phyloP scores from a whole-genome alignment of 2,329 filamentous ascomycete species.

The Truncatella angustata region DNA sequence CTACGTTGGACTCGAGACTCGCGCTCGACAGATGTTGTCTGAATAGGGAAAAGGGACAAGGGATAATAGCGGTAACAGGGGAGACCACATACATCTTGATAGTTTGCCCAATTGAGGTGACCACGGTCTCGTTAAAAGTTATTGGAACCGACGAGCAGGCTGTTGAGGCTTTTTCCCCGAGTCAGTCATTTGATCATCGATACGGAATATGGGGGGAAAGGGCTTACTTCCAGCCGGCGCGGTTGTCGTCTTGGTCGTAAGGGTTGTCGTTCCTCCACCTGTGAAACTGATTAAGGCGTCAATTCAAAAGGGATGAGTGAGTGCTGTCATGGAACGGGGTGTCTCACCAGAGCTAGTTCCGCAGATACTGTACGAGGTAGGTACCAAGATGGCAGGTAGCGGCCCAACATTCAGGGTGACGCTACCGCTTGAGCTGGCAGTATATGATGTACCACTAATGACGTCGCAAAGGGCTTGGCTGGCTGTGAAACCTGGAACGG shows the following conservation, averaged over 20 bases:
- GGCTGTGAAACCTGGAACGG: constrained; percentile 36
- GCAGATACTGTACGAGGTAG: neutral
- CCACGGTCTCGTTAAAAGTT: constrained; percentile 34
- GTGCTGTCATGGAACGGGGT: neutral
- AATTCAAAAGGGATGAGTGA: neutral
- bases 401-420: constrained; percentile 22
- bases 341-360: neutral
- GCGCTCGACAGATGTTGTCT: no score
- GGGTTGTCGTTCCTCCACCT: constrained; percentile 1
- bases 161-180: neutral
- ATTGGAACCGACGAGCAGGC: constrained; percentile 16
- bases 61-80: neutral
- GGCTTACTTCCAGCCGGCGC: constrained; percentile 4
- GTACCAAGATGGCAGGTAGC: neutral
- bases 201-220: neutral
- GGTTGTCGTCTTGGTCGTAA: constrained; percentile 5
- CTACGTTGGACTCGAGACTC: no score
- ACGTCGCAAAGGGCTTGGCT: constrained; percentile 37
- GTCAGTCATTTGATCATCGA: neutral
- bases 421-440: constrained; percentile 39
- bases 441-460: constrained; percentile 40
- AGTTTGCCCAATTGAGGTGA: constrained; percentile 42
- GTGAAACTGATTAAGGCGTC: constrained; percentile 6
- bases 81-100: constrained; percentile 24
- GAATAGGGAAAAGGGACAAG: neutral